phyloP scores from a whole-genome alignment of 2,329 filamentous ascomycete genomes.

The Talaromyces amestolkiae region DNA sequence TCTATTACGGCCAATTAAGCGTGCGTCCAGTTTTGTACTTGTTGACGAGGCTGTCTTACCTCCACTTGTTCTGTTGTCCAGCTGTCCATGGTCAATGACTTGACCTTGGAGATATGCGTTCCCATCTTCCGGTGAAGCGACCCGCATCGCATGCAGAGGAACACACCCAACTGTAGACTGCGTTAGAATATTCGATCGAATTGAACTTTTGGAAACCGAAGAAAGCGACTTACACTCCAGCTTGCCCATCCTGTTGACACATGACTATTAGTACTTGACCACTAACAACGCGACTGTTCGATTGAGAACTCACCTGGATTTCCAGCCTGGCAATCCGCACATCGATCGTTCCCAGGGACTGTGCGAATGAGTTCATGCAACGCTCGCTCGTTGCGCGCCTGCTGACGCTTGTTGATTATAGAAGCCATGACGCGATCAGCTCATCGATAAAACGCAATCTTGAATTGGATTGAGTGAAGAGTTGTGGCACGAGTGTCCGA shows the following conservation, averaged over 20 bases:
- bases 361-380: conserved; percentile 85
- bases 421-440: conserved; percentile 58
- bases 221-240: conserved; percentile 68
- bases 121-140: conserved; percentile 93
- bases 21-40: neutral
- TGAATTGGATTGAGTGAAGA: neutral
- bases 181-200: conserved; percentile 17
- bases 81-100: conserved; percentile 96
- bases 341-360: conserved; percentile 84
- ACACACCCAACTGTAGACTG: conserved; percentile 73
- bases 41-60: conserved; percentile 52
- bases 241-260: conserved; percentile 75
- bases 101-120: conserved; percentile 97
- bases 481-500: neutral
- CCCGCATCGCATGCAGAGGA: conserved; percentile 96
- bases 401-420: conserved; percentile 88
- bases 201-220: neutral
- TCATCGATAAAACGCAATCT: neutral
- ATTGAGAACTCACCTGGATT: conserved; percentile 71
- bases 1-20: conserved; percentile 54
- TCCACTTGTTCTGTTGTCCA: conserved; percentile 97
- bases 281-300: conserved; percentile 20
- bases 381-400: conserved; percentile 91
- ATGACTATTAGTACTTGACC: neutral
- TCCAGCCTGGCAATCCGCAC: conserved; percentile 85